Evolutionary conservation across 176 grass and related monocot genomes (phyloP).

Genomic region (Avena sativa): DNA sequence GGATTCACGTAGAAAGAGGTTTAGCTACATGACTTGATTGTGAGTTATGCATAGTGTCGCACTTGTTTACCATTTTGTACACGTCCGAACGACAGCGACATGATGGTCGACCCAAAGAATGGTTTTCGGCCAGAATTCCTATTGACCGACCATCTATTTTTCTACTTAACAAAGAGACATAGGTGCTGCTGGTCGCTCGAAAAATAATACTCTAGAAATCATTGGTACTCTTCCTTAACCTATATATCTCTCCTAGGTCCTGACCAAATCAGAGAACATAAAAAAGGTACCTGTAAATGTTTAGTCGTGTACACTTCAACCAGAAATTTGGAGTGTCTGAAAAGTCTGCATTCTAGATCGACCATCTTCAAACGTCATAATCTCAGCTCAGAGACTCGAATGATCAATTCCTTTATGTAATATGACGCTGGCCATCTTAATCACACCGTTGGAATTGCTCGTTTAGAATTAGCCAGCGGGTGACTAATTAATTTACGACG

Average conservation of each 20-base stretch:
- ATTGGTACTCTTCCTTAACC: too few species aligned
- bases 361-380: conserved; percentile 1
- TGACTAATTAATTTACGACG: not conserved
- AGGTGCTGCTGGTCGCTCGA: too few species aligned
- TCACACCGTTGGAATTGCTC: conserved; percentile 35
- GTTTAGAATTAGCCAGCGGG: not conserved
- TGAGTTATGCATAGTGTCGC: not conserved
- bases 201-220: not conserved
- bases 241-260: too few species aligned
- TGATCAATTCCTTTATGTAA: not conserved
- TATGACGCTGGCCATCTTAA: not conserved
- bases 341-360: conserved; percentile 2
- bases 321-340: not conserved
- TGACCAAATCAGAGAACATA: not conserved
- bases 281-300: not conserved
- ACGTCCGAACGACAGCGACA: too few species aligned
- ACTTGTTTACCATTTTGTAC: too few species aligned
- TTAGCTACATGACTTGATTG: conserved; percentile 1
- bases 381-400: not conserved
- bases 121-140: too few species aligned
- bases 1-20: not conserved
- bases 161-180: not conserved
- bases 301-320: not conserved
- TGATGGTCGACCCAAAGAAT: too few species aligned
- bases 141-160: not conserved